Evolutionary conservation across 2,329 filamentous ascomycete genomes (phyloP), one percentile per base, ranked within the genome.

Genomic region (Hypoxylon sp.): DNA sequence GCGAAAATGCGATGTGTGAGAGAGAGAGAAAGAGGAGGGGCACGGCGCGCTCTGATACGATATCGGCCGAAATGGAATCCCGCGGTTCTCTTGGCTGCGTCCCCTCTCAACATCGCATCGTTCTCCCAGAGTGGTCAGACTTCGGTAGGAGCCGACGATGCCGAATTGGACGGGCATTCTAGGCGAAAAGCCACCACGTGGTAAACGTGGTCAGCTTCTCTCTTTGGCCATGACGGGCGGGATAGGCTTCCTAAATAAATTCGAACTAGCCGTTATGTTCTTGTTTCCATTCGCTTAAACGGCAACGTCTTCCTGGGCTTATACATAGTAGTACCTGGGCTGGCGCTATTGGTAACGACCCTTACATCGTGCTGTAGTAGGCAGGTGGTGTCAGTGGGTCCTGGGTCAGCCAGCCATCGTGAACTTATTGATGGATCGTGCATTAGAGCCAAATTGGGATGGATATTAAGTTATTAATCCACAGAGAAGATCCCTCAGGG

Each of bases 391-490:
- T 47, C 35, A 25, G 57, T 58, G 57, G 57, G 51, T 51, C 57
- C 9, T 43, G 15, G 45, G 47, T 51, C 51, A 58, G 57, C 55
- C 36, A 55, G 48, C 51, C 55, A 58, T 60, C 51, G 51, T 57
- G 57, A 60, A 53, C 37, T 45, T 60, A 60, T 60, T 60, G 55
- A 58, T 53, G 56, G 52, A 59, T 60, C 48, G 48, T 60, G 57
- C 57, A 60, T 60, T 55, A 55, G 55, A 52, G 37, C 57, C 49
- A 55, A 55, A 60, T 55, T 51, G 45, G 37, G 37, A 60, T 57
- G 45, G 57, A 54, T 56, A 57, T 51, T 53, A 53, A 48, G 36
- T 44, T 47, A 40, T 51, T 50, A 56, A 59, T 51, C 57, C 55
- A 44, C 54, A 55, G 31, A 51, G 54, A 48, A 17, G 54, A 57